Evolutionary conservation across 2,329 filamentous ascomycete genomes (phyloP).

Genomic region (Fusarium penzigii): DNA sequence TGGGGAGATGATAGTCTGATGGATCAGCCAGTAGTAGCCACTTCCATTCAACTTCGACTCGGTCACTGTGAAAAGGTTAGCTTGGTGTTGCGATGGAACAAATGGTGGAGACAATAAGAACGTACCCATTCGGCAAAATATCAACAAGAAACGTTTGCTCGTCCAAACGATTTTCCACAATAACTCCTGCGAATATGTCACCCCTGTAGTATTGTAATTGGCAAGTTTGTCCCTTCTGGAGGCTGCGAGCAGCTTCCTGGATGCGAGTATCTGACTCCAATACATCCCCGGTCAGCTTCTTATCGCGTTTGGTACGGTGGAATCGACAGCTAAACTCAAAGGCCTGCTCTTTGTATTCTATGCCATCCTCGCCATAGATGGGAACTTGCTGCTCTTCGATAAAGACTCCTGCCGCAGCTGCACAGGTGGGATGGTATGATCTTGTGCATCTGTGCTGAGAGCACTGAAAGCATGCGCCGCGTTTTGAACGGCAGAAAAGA

Average conservation of each 20-base stretch:
- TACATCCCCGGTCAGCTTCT: constrained; percentile 67
- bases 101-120: constrained; percentile 18
- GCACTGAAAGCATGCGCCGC: constrained; percentile 96
- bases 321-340: constrained; percentile 95
- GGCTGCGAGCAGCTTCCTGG: constrained; percentile 64
- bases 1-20: constrained; percentile 70
- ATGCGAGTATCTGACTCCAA: constrained; percentile 72
- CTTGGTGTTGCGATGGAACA: background rate
- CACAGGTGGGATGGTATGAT: constrained; percentile 94
- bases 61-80: constrained; percentile 60
- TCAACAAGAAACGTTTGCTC: constrained; percentile 80
- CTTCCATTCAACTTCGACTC: constrained; percentile 80
- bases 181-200: constrained; percentile 87
- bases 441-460: constrained; percentile 91
- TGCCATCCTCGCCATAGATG: constrained; percentile 86
- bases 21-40: constrained; percentile 75
- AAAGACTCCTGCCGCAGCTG: constrained; percentile 86
- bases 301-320: constrained; percentile 84
- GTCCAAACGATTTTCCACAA: constrained; percentile 77
- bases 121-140: constrained; percentile 81
- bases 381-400: constrained; percentile 85
- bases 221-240: constrained; percentile 75
- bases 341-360: constrained; percentile 87
- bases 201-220: constrained; percentile 83
- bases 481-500: constrained; percentile 90